Evolutionary conservation across 768 basidiomycete genomes (phyloP), one percentile per base, ranked within the genome.

Genomic region (Neoboletus magnificus): DNA sequence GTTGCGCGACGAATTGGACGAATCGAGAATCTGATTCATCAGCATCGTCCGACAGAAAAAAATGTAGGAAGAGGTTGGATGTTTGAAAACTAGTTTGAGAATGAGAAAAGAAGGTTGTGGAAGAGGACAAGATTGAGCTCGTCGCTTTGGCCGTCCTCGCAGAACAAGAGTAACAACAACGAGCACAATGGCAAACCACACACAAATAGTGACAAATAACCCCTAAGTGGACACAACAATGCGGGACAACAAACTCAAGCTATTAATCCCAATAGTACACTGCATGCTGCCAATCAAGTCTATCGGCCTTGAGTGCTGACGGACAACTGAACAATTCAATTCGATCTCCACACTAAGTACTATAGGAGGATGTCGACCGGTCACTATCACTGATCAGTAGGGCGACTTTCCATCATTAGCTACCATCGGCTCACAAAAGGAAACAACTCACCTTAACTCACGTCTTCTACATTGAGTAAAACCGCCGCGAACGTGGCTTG

Each of bases 11-110:
- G 56, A 43, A 60, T 46, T 29, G 60, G 72, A 73, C 37, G 72
- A 72, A 58, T 74, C 73, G 54, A 74, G 69, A 20, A 74, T 48
- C 29, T 62, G 66, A 33, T 67, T 68, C 62, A 67, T 68, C 62
- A 71, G 70, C 69, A 70, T 70, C 50, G 42, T 52, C 54, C 27
- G 27, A 29, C 0, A 33, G 30, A 23, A 35, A 46, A 27, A 36
- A 27, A 32, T 2, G 48, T 29, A 36, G 25, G 16, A 49, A 65
- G 15, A 30, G 10, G 22, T 22, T 20, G 30, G 18, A 37, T 47
- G 40, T 27, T 40, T 22, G 20, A 15, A 12, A 35, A 47, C 33
- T 48, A 45, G 52, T 35, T 23, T 43, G 42, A 49, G 39, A 50
- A 39, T 2, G 37, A 22, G 50, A 51, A 44, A 47, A n/a, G 60